Evolutionary conservation across 1,284 basidiomycete genomes (phyloP).

Genomic region (Phlebopus sp.): DNA sequence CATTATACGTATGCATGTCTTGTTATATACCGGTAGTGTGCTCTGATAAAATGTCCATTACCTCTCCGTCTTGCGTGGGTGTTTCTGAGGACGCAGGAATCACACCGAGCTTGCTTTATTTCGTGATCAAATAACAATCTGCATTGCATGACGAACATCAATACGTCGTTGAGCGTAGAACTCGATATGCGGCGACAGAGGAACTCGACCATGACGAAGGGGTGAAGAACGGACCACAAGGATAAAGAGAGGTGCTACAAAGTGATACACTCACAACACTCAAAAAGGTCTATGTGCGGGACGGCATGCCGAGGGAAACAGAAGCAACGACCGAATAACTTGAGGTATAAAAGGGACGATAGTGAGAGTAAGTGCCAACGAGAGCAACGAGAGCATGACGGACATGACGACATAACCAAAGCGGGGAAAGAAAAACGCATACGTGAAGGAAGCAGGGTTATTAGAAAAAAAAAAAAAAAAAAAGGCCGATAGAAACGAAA

Average conservation of each 20-base stretch:
- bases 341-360: conserved; percentile 23
- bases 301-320: conserved; percentile 18
- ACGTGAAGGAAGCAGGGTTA: neutral
- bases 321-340: conserved; percentile 20
- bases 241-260: conserved; percentile 15
- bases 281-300: conserved; percentile 17
- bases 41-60: neutral
- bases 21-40: conserved; percentile 3
- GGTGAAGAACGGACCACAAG: conserved; percentile 15
- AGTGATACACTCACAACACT: conserved; percentile 4
- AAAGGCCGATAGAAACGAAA: too few relatives aligned
- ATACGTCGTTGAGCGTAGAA: neutral
- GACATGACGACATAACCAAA: conserved; percentile 13
- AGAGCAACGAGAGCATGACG: conserved; percentile 11
- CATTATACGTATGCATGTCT: conserved; percentile 7
- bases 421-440: neutral
- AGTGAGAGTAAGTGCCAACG: conserved; percentile 6
- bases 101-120: too few relatives aligned
- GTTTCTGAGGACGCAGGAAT: too few relatives aligned
- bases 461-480: too few relatives aligned
- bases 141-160: neutral
- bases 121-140: neutral
- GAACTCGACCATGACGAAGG: neutral
- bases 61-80: neutral
- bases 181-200: neutral